Percentiles rank a stretch among this genome's conserved stretches.
Conservation (phyloP, 2,329 filamentous ascomycete species). For the Colletotrichum filicis region DNA sequence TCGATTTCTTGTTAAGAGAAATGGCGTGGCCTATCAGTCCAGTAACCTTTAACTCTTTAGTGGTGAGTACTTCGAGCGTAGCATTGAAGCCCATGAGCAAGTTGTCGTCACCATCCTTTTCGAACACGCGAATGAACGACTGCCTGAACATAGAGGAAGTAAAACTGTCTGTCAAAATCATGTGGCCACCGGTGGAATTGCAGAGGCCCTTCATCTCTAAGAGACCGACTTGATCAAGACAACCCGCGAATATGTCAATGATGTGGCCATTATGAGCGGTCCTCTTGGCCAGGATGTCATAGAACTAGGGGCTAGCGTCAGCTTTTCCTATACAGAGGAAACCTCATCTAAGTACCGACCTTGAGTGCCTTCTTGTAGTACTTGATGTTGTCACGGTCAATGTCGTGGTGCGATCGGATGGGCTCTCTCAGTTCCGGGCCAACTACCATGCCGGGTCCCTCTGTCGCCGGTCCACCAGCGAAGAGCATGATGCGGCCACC, state of each 20-base stretch:
- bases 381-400: conserved; percentile 98
- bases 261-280: conserved; percentile 97
- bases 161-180: conserved; percentile 98
- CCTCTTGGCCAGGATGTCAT: conserved; percentile 92
- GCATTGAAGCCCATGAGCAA: conserved; percentile 98
- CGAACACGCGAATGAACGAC: conserved; percentile 95
- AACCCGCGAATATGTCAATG: conserved; percentile 97
- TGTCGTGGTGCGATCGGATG: conserved; percentile 98
- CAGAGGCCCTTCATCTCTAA: conserved; percentile 98
- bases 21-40: conserved; percentile 96
- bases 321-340: conserved; percentile 8
- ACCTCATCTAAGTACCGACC: conserved; percentile 58
- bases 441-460: conserved; percentile 97
- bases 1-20: conserved; percentile 97
- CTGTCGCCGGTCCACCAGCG: conserved; percentile 91
- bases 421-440: conserved; percentile 95
- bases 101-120: conserved; percentile 95
- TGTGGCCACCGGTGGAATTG: conserved; percentile 96
- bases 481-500: conserved; percentile 98
- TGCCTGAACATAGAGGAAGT: conserved; percentile 99
- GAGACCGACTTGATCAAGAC: conserved; percentile 95
- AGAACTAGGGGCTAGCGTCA: conserved; percentile 72
- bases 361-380: conserved; percentile 99
- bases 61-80: conserved; percentile 93
- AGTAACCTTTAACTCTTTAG: conserved; percentile 98